Conservation (phyloP, 345 rosid genomes). For the Eucalyptus erythrocorys region DNA sequence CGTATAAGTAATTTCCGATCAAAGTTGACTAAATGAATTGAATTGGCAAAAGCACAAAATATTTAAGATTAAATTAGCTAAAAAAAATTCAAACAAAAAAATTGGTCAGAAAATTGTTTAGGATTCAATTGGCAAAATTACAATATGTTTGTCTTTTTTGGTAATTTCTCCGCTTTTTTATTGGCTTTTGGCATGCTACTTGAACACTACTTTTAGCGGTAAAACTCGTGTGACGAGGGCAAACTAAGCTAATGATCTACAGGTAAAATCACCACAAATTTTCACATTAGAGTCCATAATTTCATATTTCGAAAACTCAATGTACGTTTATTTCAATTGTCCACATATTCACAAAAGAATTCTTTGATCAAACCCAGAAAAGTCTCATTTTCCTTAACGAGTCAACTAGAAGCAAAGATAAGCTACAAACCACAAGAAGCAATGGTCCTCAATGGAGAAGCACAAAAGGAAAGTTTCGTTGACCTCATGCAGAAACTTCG, state of each 20-base stretch:
- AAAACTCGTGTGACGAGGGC: background rate
- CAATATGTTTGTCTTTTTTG: too few species aligned
- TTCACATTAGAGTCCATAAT: background rate
- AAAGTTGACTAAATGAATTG: fast-evolving
- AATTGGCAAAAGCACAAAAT: too few species aligned
- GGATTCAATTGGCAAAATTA: too few species aligned
- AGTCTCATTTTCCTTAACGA: background rate
- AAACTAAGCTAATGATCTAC: background rate
- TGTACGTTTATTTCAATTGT: background rate
- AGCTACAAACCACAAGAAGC: background rate
- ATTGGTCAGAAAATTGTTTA: too few species aligned
- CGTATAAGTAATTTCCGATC: fast-evolving
- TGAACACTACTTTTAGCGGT: background rate
- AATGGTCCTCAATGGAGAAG: background rate
- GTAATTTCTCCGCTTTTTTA: background rate
- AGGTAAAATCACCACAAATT: background rate
- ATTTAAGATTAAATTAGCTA: background rate
- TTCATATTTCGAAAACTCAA: background rate
- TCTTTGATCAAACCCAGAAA: background rate
- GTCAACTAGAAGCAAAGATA: background rate
- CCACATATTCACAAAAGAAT: background rate
- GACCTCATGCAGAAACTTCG: background rate
- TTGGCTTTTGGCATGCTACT: background rate
- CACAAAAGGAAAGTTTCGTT: background rate
- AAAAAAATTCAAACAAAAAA: too few species aligned